Base-by-base conservation (phyloP, 169 alveolate species). In the Fabrea salina region DNA sequence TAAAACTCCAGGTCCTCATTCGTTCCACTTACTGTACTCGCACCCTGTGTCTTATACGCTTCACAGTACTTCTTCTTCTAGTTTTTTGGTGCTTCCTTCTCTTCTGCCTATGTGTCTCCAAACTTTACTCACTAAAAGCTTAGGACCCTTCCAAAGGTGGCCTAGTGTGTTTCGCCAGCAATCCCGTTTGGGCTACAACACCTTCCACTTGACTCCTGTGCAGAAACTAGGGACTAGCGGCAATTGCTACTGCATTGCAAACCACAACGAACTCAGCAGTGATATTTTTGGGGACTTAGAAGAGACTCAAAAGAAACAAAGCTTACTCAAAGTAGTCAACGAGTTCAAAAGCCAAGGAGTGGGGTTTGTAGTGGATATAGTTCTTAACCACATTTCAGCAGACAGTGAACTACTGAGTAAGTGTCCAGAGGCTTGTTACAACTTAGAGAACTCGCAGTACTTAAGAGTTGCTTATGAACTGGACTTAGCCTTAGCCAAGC, bases 381-480 rank as follows among this genome's bases (percentile, higher is more conserved):
- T 96, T 8, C 80, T 95, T 22, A 96, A 95, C 80, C 74, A 61
- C 50, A 35, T 47, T 37, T 22, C 74, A 47, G 56, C 30, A 25
- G 16, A n/a, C 19, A 47, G 56, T 47, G 30, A n/a, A n/a, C 19
- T 47, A n/a, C 56, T 98, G 94, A 76, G 49, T 22, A 91, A 89
- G 3, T 94, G 91, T 39, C 97, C 97, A 4, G 97, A 93, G 68
- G 83, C 95, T 41, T 96, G 95, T 7, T 95, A 83, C 64, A 83
- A 87, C 74, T 86, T 88, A 19, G 89, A 76, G 40, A 95, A 89
- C 58, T 79, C 95, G 22, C 97, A 97, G 22, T 92, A 92, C 82
- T 83, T 95, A 51, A 79, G 83, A 7, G 91, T 91, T 16, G 97
- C 98, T 33, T 85, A 84, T 32, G 92, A 79, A 37, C 75, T 96